These are phyloP conservation scores for Halteria grandinella DNA, from an alignment of 73 alveolate species.

Conservation along the genomic window DNA sequence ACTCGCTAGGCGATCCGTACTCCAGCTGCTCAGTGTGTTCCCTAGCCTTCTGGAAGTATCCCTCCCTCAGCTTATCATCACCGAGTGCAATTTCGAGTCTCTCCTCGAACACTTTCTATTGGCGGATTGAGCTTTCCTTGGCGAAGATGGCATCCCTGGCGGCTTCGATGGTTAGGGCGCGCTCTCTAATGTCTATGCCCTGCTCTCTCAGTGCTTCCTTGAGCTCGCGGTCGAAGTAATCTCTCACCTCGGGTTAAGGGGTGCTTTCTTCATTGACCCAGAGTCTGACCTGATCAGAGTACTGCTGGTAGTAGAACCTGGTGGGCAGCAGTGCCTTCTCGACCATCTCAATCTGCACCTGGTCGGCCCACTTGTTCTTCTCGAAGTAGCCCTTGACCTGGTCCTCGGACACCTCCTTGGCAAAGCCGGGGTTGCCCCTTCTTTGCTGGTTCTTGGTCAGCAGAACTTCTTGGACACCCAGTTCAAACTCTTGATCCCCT, in stretches of 20 bases:
- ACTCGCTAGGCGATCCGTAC: background rate
- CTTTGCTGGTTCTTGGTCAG: background rate
- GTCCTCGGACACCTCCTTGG: constrained; percentile 7
- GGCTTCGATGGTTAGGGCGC: constrained; percentile 3
- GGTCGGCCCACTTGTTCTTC: constrained; percentile 8
- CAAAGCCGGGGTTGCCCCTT: background rate
- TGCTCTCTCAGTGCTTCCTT: constrained; percentile 11
- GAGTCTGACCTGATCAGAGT: constrained; percentile 21
- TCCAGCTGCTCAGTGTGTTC: background rate
- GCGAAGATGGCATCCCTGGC: constrained; percentile 10
- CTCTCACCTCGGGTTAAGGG: constrained; percentile 32
- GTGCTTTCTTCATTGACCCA: constrained; percentile 50
- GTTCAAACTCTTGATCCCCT: constrained; percentile 21
- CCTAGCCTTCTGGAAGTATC: background rate
- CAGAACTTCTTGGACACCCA: constrained; percentile 19
- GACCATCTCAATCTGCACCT: constrained; percentile 19
- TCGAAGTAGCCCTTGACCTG: constrained; percentile 19
- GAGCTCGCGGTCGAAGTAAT: background rate
- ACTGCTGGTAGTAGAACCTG: constrained; percentile 34
- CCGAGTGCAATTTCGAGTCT: background rate
- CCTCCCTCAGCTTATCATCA: constrained; percentile 24
- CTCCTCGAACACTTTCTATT: background rate
- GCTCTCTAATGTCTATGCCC: constrained; percentile 54
- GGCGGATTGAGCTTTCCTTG: background rate
- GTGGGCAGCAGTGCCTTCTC: constrained; percentile 56